phyloP scores from a whole-genome alignment of 257 asterid genomes.

The Nicotiana tabacum region DNA sequence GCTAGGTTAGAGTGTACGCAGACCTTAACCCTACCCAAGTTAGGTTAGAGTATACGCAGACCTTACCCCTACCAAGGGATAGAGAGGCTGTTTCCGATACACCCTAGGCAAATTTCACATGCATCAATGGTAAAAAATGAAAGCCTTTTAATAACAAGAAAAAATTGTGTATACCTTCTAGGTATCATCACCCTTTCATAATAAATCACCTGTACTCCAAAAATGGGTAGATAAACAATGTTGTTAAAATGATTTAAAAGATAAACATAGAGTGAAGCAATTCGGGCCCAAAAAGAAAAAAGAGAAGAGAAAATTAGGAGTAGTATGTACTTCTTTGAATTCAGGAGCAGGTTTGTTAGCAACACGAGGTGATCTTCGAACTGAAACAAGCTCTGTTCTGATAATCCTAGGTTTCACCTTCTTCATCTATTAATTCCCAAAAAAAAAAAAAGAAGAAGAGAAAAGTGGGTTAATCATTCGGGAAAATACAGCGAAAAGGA shows the following conservation, averaged over 20 bases:
- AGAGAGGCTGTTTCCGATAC: too few species aligned
- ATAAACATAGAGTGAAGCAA: not conserved
- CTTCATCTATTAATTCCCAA: slow-evolving; percentile 48
- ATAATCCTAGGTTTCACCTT: slow-evolving; percentile 51
- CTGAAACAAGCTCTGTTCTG: slow-evolving; percentile 71
- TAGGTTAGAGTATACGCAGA: too few species aligned
- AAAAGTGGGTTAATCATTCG: not conserved
- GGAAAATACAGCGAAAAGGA: not conserved
- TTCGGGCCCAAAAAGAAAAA: not conserved
- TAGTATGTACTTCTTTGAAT: slow-evolving; percentile 46
- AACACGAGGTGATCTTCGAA: slow-evolving; percentile 70
- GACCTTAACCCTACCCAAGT: too few species aligned
- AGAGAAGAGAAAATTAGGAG: too few species aligned
- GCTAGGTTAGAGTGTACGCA: too few species aligned
- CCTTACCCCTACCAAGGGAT: too few species aligned
- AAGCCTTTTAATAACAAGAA: not conserved
- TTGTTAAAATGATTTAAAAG: not conserved
- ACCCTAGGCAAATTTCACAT: too few species aligned
- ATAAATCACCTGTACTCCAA: slow-evolving; percentile 43
- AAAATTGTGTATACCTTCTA: slow-evolving; percentile 44
- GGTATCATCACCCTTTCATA: slow-evolving; percentile 62
- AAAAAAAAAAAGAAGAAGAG: not conserved
- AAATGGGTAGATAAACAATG: not conserved
- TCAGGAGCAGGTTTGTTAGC: slow-evolving; percentile 52
- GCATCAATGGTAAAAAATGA: not conserved